Percentiles rank a stretch among this genome's conserved stretches.
These are phyloP conservation scores for Pichia terricola DNA, from an alignment of 1,139 yeast species.

Conservation along the genomic window DNA sequence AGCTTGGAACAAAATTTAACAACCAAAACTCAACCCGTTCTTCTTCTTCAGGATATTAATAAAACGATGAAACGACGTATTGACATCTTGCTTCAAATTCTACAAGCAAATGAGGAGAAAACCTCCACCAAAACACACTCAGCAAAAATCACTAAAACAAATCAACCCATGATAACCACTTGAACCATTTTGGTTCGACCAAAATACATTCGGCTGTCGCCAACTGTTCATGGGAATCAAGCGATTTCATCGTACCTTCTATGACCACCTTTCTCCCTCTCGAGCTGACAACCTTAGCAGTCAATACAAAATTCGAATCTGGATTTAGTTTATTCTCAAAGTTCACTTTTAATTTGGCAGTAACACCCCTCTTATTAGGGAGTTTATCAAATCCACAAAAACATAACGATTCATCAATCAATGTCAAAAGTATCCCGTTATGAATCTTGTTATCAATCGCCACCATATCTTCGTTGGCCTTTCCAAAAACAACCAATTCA, in stretches of 20 bases:
- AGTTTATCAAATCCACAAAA: constrained; percentile 75
- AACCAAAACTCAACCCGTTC: too few species aligned
- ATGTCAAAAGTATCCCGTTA: constrained; percentile 76
- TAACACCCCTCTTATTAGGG: constrained; percentile 87
- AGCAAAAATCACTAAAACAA: constrained; percentile 12
- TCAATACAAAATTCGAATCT: constrained; percentile 53
- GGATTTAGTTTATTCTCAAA: constrained; percentile 62
- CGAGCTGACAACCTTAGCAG: constrained; percentile 54
- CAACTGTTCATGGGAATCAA: constrained; percentile 20
- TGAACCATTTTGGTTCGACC: constrained; percentile 78
- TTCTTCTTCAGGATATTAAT: too few species aligned
- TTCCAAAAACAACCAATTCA: constrained; percentile 47
- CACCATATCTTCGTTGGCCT: constrained; percentile 27
- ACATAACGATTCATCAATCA: constrained; percentile 81
- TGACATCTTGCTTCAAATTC: too few species aligned
- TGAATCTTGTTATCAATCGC: constrained; percentile 73
- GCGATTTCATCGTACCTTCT: constrained; percentile 35
- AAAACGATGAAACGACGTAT: too few species aligned
- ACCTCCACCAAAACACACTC: background rate
- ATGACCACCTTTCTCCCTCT: constrained; percentile 80
- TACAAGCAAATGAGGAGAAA: too few species aligned
- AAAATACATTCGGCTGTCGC: constrained; percentile 56
- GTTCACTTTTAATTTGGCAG: constrained; percentile 64
- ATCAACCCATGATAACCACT: constrained; percentile 54
- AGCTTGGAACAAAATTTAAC: too few species aligned